Percentiles rank a stretch among this genome's conserved stretches.
phyloP scores from a whole-genome alignment of 805 yeast species.

The Pichia rugopelliculosa region DNA sequence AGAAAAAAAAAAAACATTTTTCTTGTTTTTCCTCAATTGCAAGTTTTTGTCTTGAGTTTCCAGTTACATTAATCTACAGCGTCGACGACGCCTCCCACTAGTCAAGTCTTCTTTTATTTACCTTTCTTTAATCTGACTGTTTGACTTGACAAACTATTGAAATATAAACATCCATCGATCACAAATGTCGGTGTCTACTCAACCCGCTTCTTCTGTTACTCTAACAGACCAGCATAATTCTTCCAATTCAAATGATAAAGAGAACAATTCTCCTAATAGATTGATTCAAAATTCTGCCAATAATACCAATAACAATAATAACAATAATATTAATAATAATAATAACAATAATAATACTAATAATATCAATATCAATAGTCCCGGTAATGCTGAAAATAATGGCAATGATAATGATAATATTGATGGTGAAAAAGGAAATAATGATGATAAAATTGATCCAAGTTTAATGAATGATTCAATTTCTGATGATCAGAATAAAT shows the following conservation, averaged over 20 bases:
- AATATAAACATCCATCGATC: background rate
- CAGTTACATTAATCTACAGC: background rate
- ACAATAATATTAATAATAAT: no score
- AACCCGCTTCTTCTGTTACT: background rate
- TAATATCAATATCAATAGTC: background rate
- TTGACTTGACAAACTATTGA: background rate
- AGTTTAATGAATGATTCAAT: background rate
- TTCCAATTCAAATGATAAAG: background rate
- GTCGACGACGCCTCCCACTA: background rate
- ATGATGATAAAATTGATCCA: constrained; percentile 7
- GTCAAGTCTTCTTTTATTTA: background rate
- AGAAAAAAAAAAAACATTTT: no score
- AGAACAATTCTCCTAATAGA: background rate
- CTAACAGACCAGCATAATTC: background rate
- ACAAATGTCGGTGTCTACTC: background rate
- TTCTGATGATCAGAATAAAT: background rate
- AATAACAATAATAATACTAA: background rate
- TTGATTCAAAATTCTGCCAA: background rate
- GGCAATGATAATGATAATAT: background rate
- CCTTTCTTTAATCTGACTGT: background rate
- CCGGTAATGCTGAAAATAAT: background rate
- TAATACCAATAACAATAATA: background rate
- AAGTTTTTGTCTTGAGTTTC: background rate
- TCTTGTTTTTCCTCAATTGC: background rate
- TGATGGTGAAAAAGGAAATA: background rate